phyloP scores from a whole-genome alignment of 1,284 basidiomycete genomes.

The Hortiboletus rubellus region DNA sequence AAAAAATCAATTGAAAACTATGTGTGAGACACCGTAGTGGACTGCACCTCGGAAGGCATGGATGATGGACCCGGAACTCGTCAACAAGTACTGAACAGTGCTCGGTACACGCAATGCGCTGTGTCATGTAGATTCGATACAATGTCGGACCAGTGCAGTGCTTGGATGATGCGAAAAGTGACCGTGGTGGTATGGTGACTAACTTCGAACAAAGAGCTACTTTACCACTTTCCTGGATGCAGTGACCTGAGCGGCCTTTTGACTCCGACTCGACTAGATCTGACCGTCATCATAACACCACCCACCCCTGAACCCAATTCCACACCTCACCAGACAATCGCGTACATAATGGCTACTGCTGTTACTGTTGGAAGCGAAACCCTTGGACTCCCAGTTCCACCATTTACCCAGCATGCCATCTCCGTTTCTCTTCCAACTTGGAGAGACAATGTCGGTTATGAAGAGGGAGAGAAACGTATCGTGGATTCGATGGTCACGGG shows the following conservation, averaged over 20 bases:
- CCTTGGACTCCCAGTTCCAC: conserved; percentile 60
- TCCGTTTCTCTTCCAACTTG: conserved; percentile 97
- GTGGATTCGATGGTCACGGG: conserved; percentile 84
- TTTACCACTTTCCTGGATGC: too few species aligned
- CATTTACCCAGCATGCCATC: conserved; percentile 84
- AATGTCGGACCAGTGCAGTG: not conserved
- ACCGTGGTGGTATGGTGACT: too few species aligned
- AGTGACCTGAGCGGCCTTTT: too few species aligned
- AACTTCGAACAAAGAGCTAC: too few species aligned
- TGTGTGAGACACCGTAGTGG: not conserved
- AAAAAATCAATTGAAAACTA: not conserved
- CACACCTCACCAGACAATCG: not conserved
- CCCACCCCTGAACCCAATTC: not conserved
- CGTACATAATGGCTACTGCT: conserved; percentile 16
- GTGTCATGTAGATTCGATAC: not conserved
- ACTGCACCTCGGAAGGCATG: not conserved
- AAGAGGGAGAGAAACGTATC: conserved; percentile 87
- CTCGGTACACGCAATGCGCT: too few species aligned
- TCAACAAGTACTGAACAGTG: not conserved
- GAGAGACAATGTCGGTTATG: conserved; percentile 92
- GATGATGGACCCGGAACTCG: not conserved
- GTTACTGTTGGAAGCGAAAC: conserved; percentile 23
- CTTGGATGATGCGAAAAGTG: not conserved
- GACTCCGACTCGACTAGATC: too few species aligned
- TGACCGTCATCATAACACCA: not conserved